Base-by-base conservation (phyloP, 768 basidiomycete species). In the Mycena belliarum region DNA sequence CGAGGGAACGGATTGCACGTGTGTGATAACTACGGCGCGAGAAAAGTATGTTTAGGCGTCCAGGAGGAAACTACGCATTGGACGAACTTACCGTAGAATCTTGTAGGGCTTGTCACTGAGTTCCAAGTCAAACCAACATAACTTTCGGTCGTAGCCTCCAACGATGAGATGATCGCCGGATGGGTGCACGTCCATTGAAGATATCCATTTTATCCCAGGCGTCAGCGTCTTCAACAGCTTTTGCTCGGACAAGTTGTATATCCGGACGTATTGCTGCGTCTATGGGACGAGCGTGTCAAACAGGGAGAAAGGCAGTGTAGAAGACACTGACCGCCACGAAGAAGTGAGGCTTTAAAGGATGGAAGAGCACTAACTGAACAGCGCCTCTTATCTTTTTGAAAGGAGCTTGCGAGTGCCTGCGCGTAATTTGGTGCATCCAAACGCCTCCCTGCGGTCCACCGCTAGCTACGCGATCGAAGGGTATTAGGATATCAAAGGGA, bases 111-210 rank as follows among this genome's bases (percentile, higher is more conserved):
- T 97, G 61, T 92, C 89, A 65, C 89, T 93, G 53, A 99, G 85
- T 68, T 98, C 97, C 63, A 99, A 79, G 76, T 99, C 97, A 72
- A 98, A 98, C 97, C 97, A 99, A 72, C 94, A 95, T 16, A 99
- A 76, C 72, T 98, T 97, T 65, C 91, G 88, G 76, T 99, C 97
- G 72, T 98, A 98, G 45, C 93, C 93, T 57, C 97, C 97, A 48
- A 99, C 92, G 60, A 99, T 93, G 59, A 99, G 78, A 77, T 99
- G 95, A 67, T 98, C 95, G 26, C 93, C 93, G 49, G 89, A 89
- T 21, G 96, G 93, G 73, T 99, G 97, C 24, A 99, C 83, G 70
- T 98, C 95, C 88, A 99, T 89, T 11, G 86, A 91, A 33, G 95
- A 97, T 69, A 99, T 98, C 96, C 96, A 98, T 70, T 86, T 88